Percentiles rank a stretch among this genome's conserved stretches.
Evolutionary conservation across 169 alveolate species (phyloP).

Genomic region (Theileria parva): DNA sequence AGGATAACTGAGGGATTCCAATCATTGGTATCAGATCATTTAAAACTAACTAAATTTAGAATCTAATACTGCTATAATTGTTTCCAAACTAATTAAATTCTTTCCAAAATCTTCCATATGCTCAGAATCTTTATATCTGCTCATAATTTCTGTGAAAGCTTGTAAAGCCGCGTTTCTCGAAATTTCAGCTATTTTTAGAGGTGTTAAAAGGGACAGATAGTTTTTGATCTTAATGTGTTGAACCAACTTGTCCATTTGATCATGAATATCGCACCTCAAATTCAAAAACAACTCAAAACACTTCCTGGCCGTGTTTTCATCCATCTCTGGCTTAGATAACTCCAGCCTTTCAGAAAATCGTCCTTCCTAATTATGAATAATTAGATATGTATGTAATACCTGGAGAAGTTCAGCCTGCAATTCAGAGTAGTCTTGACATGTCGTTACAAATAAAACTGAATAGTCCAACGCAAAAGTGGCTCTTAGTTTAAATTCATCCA

Average conservation of each 20-base stretch:
- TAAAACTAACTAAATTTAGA: background rate
- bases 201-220: background rate
- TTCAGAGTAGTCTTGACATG: conserved; percentile 16
- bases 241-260: conserved; percentile 26
- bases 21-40: background rate
- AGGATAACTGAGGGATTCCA: too few species aligned
- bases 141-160: background rate
- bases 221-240: background rate
- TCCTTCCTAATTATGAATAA: background rate
- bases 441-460: conserved; percentile 40
- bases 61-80: background rate
- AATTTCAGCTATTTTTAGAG: background rate
- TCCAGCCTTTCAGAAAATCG: background rate
- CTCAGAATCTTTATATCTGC: too few species aligned
- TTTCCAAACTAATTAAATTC: background rate
- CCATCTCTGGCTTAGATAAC: background rate
- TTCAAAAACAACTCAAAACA: conserved; percentile 53
- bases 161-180: background rate
- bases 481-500: conserved; percentile 17
- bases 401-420: conserved; percentile 24
- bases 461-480: conserved; percentile 8
- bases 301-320: background rate
- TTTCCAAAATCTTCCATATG: background rate
- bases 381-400: conserved; percentile 18
- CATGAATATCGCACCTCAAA: conserved; percentile 31